Evolutionary conservation across 345 rosid species (phyloP).

Genomic region (Bruguiera sexangula): DNA sequence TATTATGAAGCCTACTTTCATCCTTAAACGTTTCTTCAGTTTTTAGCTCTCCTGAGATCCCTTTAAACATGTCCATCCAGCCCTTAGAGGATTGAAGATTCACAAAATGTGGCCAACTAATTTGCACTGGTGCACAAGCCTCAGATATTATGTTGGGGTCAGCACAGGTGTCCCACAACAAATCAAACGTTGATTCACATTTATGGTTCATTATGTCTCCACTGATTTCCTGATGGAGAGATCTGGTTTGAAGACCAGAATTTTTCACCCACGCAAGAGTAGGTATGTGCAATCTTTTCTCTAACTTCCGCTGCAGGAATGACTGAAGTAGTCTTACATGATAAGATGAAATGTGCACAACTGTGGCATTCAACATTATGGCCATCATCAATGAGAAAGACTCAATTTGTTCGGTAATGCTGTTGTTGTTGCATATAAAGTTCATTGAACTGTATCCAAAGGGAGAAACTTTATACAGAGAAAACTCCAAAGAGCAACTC

Average conservation of each 20-base stretch:
- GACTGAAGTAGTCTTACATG: conserved; percentile 55
- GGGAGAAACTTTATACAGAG: conserved; percentile 30
- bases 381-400: conserved; percentile 39
- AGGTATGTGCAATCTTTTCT: conserved; percentile 45
- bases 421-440: conserved; percentile 36
- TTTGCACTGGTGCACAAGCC: conserved; percentile 53
- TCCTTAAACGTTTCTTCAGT: conserved; percentile 26
- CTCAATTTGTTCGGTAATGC: conserved; percentile 36
- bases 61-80: conserved; percentile 56
- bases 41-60: conserved; percentile 33
- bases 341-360: conserved; percentile 60
- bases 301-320: conserved; percentile 49
- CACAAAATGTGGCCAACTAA: conserved; percentile 43
- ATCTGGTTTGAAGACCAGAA: conserved; percentile 35
- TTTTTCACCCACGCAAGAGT: conserved; percentile 62
- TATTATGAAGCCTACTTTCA: conserved; percentile 32
- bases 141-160: conserved; percentile 58
- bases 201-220: conserved; percentile 31
- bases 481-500: conserved; percentile 28
- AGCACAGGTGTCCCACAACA: conserved; percentile 63
- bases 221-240: conserved; percentile 34
- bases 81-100: conserved; percentile 36
- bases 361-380: conserved; percentile 39
- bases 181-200: conserved; percentile 37
- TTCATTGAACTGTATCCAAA: conserved; percentile 23